Conservation (phyloP, 2,329 filamentous ascomycete species). For the Capronia epimyces region DNA sequence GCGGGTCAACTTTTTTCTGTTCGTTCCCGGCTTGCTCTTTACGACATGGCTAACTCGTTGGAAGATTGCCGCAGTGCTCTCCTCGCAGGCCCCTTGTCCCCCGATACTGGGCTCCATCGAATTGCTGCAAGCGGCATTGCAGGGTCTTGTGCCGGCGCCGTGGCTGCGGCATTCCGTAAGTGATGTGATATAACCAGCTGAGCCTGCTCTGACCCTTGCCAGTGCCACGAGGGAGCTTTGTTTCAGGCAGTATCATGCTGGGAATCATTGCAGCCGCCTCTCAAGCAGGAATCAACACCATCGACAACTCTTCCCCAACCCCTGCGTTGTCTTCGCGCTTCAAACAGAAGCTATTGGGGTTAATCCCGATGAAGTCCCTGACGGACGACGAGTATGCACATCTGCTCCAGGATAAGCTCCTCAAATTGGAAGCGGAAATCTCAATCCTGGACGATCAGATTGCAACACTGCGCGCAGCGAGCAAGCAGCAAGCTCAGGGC, state of each 20-base stretch:
- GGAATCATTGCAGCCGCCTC: conserved; percentile 17
- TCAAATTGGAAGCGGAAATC: conserved; percentile 70
- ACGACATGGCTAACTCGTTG: not conserved
- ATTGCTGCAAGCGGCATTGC: conserved; percentile 24
- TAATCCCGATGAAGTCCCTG: conserved; percentile 65
- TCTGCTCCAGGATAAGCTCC: conserved; percentile 64
- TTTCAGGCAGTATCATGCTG: conserved; percentile 22
- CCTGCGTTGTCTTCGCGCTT: conserved; percentile 5
- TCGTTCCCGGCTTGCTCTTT: conserved; percentile 32
- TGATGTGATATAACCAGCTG: not conserved
- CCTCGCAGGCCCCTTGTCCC: conserved; percentile 9
- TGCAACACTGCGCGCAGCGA: conserved; percentile 35
- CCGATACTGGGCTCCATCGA: conserved; percentile 29
- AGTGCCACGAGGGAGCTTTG: conserved; percentile 19
- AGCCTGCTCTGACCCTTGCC: conserved; percentile 1
- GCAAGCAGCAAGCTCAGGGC: not conserved
- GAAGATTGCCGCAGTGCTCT: conserved; percentile 15
- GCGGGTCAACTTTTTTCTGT: conserved; percentile 74
- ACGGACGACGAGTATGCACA: conserved; percentile 67
- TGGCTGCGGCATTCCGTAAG: conserved; percentile 22
- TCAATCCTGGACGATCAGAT: conserved; percentile 73
- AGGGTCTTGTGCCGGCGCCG: conserved; percentile 23
- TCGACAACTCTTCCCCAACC: conserved; percentile 39
- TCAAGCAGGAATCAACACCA: conserved; percentile 19
- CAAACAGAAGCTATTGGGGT: conserved; percentile 40